Percentiles rank a stretch among this genome's conserved stretches.
These are phyloP conservation scores for Nigrospora sphaerica DNA, from an alignment of 2,329 filamentous ascomycete species.

Conservation along the genomic window DNA sequence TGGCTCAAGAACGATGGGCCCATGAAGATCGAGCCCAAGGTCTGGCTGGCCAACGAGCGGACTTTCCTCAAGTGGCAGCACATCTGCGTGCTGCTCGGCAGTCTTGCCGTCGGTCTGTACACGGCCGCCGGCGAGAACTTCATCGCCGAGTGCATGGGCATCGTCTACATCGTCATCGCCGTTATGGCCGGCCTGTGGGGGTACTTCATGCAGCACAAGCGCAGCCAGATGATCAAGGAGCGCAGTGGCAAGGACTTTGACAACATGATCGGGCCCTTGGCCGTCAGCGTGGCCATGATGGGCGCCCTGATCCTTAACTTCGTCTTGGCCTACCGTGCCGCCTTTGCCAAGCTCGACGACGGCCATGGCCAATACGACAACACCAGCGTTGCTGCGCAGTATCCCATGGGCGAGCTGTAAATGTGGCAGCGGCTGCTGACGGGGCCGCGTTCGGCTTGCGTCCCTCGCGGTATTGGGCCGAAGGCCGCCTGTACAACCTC, in stretches of 20 bases:
- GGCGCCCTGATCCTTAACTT: conserved; percentile 81
- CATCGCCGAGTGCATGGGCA: conserved; percentile 72
- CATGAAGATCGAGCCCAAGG: conserved; percentile 90
- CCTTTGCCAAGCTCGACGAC: background rate
- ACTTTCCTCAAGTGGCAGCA: conserved; percentile 99
- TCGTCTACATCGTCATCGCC: conserved; percentile 76
- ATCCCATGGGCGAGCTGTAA: background rate
- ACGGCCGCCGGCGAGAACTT: conserved; percentile 77
- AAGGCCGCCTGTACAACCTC: no score
- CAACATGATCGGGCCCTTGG: conserved; percentile 74
- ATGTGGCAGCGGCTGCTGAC: no score
- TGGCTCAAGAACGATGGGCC: conserved; percentile 96
- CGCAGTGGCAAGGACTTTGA: conserved; percentile 92
- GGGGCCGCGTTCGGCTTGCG: no score
- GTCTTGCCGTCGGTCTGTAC: conserved; percentile 76
- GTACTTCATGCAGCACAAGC: conserved; percentile 70
- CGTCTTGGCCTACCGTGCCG: conserved; percentile 63
- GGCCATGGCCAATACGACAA: background rate
- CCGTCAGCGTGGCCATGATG: conserved; percentile 74
- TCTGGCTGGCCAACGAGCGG: conserved; percentile 97
- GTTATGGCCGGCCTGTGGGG: conserved; percentile 83
- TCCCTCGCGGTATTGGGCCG: no score
- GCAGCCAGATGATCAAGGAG: conserved; percentile 72
- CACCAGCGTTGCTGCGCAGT: background rate
- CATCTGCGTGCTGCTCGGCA: conserved; percentile 80